Percentiles rank a stretch among this genome's conserved stretches.
phyloP scores from a whole-genome alignment of 345 rosid genomes.

The Schrenkiella parvula region DNA sequence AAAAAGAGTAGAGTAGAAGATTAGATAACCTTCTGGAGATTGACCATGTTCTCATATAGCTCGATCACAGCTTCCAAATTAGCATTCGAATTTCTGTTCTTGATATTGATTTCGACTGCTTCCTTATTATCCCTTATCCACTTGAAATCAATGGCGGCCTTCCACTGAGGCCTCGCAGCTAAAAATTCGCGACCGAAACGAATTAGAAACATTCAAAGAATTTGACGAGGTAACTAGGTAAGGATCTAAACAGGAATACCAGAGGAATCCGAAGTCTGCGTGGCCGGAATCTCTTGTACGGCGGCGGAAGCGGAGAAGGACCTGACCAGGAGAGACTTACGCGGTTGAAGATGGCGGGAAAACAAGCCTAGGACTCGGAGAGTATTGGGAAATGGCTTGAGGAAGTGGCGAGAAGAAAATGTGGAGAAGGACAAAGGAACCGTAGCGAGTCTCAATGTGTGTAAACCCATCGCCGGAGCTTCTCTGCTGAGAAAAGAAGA shows the following conservation, averaged over 20 bases:
- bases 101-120: constrained; percentile 62
- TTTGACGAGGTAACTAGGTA: not conserved
- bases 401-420: constrained; percentile 42
- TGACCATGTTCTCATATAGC: constrained; percentile 70
- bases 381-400: constrained; percentile 35
- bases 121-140: constrained; percentile 86
- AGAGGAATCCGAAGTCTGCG: constrained; percentile 31
- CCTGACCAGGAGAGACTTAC: constrained; percentile 34
- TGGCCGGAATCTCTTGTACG: constrained; percentile 34
- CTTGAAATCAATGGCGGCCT: constrained; percentile 86
- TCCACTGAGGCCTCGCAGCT: constrained; percentile 76
- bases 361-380: constrained; percentile 27
- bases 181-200: constrained; percentile 13
- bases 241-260: constrained; percentile 10
- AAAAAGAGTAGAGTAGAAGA: constrained; percentile 11
- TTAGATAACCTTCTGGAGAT: constrained; percentile 69
- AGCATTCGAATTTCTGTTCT: constrained; percentile 68
- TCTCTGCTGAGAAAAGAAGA: constrained; percentile 1
- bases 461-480: constrained; percentile 44
- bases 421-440: constrained; percentile 42
- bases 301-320: constrained; percentile 52
- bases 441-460: constrained; percentile 44
- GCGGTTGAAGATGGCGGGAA: constrained; percentile 37
- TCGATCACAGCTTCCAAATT: constrained; percentile 73
- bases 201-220: constrained; percentile 14